A percentile compares a stretch with the other conserved stretches of the same genome.
phyloP scores from a whole-genome alignment of 352 stramenopile species.

The Pythium phragmitis region DNA sequence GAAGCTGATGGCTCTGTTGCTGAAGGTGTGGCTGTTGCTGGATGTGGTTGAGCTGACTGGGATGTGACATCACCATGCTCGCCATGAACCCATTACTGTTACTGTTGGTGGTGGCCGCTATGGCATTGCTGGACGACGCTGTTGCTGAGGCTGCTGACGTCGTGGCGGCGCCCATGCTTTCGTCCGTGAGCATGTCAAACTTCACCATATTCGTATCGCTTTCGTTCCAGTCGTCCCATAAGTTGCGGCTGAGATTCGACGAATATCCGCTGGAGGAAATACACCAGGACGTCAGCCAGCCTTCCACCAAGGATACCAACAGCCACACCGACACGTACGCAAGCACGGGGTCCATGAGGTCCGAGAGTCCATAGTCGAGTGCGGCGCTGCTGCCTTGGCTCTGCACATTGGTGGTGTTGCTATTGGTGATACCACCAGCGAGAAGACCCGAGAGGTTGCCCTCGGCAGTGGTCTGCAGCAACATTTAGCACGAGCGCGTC shows the following conservation, averaged over 20 bases:
- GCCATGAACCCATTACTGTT: slow-evolving; percentile 4
- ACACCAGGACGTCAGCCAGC: neutral
- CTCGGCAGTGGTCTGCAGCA: slow-evolving; percentile 15
- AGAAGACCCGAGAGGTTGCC: neutral
- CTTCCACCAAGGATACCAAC: neutral
- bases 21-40: slow-evolving; percentile 21
- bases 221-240: slow-evolving; percentile 90
- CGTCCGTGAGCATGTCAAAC: slow-evolving; percentile 62
- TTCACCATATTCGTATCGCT: slow-evolving; percentile 64
- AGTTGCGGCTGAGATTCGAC: slow-evolving; percentile 79
- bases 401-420: neutral
- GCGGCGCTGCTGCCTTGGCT: neutral
- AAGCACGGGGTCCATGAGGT: slow-evolving; percentile 72
- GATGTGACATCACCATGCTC: slow-evolving; percentile 24
- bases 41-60: neutral
- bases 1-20: slow-evolving; percentile 17
- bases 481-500: neutral
- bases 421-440: neutral
- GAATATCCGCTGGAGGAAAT: slow-evolving; percentile 52
- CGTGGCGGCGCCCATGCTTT: slow-evolving; percentile 1
- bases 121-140: neutral
- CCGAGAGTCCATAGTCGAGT: slow-evolving; percentile 39
- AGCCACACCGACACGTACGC: slow-evolving; percentile 36
- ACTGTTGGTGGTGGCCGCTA: neutral
- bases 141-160: neutral